A percentile compares a stretch with the other conserved stretches of the same genome.
Evolutionary conservation across 2,329 filamentous ascomycete species (phyloP).

Genomic region (Beauveria rudraprayagi): DNA sequence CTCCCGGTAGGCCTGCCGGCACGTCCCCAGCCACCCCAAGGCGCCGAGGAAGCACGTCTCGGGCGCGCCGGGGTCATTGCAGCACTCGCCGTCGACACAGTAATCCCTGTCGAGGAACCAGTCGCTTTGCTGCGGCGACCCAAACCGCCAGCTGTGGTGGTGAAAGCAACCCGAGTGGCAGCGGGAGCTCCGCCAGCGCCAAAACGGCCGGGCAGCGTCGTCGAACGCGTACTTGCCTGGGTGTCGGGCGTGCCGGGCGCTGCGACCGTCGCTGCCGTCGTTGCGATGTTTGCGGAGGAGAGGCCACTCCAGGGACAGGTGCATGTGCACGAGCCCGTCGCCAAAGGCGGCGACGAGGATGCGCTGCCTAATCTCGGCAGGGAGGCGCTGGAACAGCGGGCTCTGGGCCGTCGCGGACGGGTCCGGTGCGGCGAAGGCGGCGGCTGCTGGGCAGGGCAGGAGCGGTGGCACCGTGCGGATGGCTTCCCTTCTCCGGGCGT

Average conservation of each 20-base stretch:
- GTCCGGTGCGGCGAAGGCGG: neutral
- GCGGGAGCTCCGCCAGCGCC: constrained; percentile 2
- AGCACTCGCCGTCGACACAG: neutral
- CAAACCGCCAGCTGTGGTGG: neutral
- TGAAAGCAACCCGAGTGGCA: neutral
- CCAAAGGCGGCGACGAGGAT: constrained; percentile 1
- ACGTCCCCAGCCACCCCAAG: neutral
- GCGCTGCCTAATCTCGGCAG: neutral
- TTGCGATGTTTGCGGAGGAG: neutral
- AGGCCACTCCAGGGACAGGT: neutral
- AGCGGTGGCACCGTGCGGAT: neutral
- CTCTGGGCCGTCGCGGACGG: neutral
- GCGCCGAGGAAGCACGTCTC: neutral
- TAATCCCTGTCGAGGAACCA: neutral
- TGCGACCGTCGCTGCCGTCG: neutral
- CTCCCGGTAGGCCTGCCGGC: neutral
- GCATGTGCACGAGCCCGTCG: neutral
- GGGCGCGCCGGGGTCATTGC: neutral
- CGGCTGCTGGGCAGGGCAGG: neutral
- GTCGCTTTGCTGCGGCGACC: neutral
- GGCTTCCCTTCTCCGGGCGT: neutral
- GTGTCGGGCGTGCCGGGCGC: neutral
- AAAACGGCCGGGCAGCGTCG: neutral
- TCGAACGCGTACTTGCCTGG: neutral
- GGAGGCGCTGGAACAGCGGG: neutral